A percentile compares a stretch with the other conserved stretches of the same genome.
Conservation (phyloP, 108 stramenopile species). For the Cyclotella baltica region DNA sequence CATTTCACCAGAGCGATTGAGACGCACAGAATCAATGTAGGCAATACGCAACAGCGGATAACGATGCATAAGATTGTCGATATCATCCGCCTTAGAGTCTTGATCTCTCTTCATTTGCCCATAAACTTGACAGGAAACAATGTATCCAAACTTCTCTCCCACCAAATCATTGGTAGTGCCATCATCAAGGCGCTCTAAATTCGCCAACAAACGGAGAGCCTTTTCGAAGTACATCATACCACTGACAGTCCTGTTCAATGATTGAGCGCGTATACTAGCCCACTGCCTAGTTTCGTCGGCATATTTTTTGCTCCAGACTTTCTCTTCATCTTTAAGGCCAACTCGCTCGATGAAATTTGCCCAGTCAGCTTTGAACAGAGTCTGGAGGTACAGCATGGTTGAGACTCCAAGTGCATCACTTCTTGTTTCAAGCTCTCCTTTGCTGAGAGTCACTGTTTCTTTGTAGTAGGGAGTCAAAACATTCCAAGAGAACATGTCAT, state of each 20-base stretch:
- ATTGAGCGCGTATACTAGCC: constrained; percentile 98
- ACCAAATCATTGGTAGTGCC: constrained; percentile 92
- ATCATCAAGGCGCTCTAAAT: constrained; percentile 90
- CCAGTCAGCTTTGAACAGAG: constrained; percentile 96
- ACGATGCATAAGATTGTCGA: constrained; percentile 94
- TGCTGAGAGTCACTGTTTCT: constrained; percentile 95
- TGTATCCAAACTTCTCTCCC: constrained; percentile 97
- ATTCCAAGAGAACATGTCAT: constrained; percentile 97
- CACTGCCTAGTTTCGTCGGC: constrained; percentile 92
- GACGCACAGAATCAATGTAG: constrained; percentile 94
- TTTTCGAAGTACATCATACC: constrained; percentile 99
- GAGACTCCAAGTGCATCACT: constrained; percentile 94
- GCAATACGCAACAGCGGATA: constrained; percentile 95
- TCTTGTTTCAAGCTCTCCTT: constrained; percentile 90
- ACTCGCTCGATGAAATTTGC: constrained; percentile 93
- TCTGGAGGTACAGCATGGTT: constrained; percentile 95
- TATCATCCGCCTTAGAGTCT: constrained; percentile 97
- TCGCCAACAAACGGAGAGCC: constrained; percentile 93
- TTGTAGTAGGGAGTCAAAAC: constrained; percentile 97
- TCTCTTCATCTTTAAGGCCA: constrained; percentile 87
- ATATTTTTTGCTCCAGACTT: constrained; percentile 91
- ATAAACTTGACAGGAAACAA: constrained; percentile 97
- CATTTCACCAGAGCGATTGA: constrained; percentile 81
- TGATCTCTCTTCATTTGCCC: constrained; percentile 95
- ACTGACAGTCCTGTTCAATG: constrained; percentile 93